Percentiles rank a stretch among this genome's conserved stretches.
phyloP scores from a whole-genome alignment of 768 basidiomycete species.

The Leucosporidium scottii region DNA sequence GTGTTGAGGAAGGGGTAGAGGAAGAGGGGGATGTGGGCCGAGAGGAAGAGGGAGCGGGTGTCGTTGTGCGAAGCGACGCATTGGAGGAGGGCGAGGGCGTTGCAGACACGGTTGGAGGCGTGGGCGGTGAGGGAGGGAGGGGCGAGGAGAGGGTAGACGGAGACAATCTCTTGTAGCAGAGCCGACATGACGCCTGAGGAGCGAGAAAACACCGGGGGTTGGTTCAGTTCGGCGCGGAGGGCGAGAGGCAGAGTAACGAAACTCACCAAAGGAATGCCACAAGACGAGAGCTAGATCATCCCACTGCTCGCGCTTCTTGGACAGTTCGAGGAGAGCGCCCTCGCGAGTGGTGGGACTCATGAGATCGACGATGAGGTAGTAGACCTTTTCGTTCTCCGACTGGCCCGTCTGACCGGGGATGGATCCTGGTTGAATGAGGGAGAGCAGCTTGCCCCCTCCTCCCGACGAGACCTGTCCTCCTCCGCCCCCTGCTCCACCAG shows the following conservation, averaged over 20 bases:
- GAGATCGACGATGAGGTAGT: constrained; percentile 77
- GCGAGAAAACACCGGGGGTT: not conserved
- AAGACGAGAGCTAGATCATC: constrained; percentile 95
- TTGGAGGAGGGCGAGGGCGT: constrained; percentile 92
- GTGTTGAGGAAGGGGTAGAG: constrained; percentile 98
- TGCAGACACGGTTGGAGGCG: constrained; percentile 97
- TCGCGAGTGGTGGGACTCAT: constrained; percentile 62
- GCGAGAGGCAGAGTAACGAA: constrained; percentile 9
- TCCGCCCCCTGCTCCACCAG: constrained; percentile 7
- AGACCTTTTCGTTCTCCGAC: constrained; percentile 72
- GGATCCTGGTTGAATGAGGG: constrained; percentile 33
- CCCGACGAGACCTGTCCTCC: constrained; percentile 9
- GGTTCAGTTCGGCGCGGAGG: not conserved
- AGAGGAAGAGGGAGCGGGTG: constrained; percentile 83
- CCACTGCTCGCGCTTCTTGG: constrained; percentile 98
- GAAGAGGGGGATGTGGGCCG: constrained; percentile 90
- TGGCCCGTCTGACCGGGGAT: constrained; percentile 25
- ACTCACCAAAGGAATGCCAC: constrained; percentile 93
- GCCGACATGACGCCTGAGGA: constrained; percentile 91
- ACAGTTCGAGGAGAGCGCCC: constrained; percentile 82
- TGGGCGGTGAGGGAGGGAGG: constrained; percentile 95
- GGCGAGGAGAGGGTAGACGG: constrained; percentile 90
- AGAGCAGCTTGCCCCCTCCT: constrained; percentile 28
- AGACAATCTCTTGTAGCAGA: constrained; percentile 92
- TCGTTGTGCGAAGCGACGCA: constrained; percentile 97